These are phyloP conservation scores for Oryza meridionalis DNA, from an alignment of 176 grass and related monocot genomes.

Conservation along the genomic window DNA sequence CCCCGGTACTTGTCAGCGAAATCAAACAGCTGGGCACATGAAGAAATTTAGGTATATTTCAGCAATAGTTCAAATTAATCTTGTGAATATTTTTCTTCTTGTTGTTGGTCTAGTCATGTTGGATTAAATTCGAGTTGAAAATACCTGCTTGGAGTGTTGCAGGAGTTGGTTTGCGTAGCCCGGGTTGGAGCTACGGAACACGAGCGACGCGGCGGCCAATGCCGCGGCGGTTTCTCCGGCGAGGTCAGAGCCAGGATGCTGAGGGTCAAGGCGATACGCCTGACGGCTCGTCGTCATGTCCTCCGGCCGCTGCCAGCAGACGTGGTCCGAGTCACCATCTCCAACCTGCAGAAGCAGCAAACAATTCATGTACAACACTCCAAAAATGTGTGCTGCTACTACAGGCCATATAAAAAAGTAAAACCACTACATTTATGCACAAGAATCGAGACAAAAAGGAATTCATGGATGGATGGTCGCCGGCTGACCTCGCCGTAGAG, in stretches of 20 bases:
- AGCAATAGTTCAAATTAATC: not conserved
- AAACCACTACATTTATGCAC: not conserved
- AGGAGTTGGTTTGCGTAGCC: slow-evolving; percentile 61
- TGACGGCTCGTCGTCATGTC: slow-evolving; percentile 91
- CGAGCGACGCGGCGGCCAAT: slow-evolving; percentile 80
- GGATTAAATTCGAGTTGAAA: not conserved
- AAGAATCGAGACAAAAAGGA: not conserved
- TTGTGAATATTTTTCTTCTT: not conserved
- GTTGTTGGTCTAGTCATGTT: no score
- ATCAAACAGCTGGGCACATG: slow-evolving; percentile 60
- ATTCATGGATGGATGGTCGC: not conserved
- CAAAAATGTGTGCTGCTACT: not conserved
- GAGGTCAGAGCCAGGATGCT: slow-evolving; percentile 80
- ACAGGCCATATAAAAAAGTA: not conserved
- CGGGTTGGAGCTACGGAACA: slow-evolving; percentile 61
- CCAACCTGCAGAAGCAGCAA: slow-evolving; percentile 55
- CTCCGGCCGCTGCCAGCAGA: slow-evolving; percentile 93
- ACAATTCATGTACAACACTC: not conserved
- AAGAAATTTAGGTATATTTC: not conserved
- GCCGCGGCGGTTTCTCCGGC: slow-evolving; percentile 83
- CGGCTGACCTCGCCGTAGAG: slow-evolving; percentile 77
- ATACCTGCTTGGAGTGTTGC: slow-evolving; percentile 73
- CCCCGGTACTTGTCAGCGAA: slow-evolving; percentile 89
- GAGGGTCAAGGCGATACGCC: slow-evolving; percentile 71
- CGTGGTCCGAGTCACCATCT: slow-evolving; percentile 81